Percentiles rank a stretch among this genome's conserved stretches.
Evolutionary conservation across 2,329 filamentous ascomycete genomes (phyloP).

Genomic region (Fusarium marasasianum): DNA sequence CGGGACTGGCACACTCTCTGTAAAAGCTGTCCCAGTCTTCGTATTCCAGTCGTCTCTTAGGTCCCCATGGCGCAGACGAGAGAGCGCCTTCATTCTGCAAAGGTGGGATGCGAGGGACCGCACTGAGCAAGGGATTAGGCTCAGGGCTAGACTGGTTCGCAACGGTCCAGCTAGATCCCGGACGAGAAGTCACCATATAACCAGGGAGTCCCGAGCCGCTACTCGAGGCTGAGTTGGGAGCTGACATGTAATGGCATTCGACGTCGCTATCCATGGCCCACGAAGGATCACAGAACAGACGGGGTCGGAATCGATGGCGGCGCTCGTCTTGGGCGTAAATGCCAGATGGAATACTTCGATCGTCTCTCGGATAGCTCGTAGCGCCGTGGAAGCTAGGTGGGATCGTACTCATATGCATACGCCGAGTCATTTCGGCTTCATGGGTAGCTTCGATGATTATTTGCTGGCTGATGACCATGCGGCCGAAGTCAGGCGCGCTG

Average conservation of each 20-base stretch:
- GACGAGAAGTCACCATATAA: conserved; percentile 41
- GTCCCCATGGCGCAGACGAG: conserved; percentile 20
- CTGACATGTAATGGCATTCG: conserved; percentile 34
- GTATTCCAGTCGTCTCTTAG: conserved; percentile 38
- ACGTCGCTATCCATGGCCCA: conserved; percentile 32
- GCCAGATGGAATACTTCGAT: conserved; percentile 2
- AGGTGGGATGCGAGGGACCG: conserved; percentile 32
- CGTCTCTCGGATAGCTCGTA: conserved; percentile 37
- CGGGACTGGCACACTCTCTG: conserved; percentile 36
- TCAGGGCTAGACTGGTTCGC: conserved; percentile 28
- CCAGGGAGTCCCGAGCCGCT: conserved; percentile 40
- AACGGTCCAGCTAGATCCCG: conserved; percentile 35
- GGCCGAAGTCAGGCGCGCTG: conserved; percentile 69
- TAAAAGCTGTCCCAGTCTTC: conserved; percentile 29
- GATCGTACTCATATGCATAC: conserved; percentile 22
- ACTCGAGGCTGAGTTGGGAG: conserved; percentile 43
- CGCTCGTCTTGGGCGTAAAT: conserved; percentile 31
- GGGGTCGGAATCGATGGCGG: conserved; percentile 26
- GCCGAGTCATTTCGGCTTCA: conserved; percentile 52
- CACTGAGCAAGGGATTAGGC: conserved; percentile 37
- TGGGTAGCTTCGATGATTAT: conserved; percentile 63
- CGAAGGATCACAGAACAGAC: conserved; percentile 37
- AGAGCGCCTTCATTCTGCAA: conserved; percentile 12
- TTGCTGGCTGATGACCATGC: conserved; percentile 70
- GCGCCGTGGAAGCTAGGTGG: conserved; percentile 12